Evolutionary conservation across 306 rosid genomes (phyloP), one percentile per base, ranked within the genome.

Genomic region (Trichosanthes truncata): DNA sequence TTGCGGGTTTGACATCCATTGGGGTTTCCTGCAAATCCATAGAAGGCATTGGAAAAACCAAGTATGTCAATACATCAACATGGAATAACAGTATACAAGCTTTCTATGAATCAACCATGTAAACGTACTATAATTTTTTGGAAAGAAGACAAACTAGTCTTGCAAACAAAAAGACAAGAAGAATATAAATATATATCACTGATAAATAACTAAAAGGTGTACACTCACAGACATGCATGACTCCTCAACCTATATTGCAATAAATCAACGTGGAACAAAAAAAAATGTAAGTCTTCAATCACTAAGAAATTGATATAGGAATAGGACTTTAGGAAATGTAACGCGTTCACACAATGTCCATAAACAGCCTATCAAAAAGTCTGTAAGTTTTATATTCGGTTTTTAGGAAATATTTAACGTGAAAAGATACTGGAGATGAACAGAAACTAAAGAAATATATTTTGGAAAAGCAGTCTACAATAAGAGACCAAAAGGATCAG

Each of bases 1-100:
- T 76, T 77, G 84, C 73, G 20, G 97, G 98, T 85, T 94, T 94
- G 84, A 87, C 85, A 78, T 94, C 97, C 72, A 87, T 49, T 80
- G 89, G 86, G 38, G 89, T 83, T 81, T 87, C 96, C 98, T 94
- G 86, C 85, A 83, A 79, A 80, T 80, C 72, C 86, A 83, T 48
- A 76, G 78, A 82, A 56, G 80, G 71, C 76, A 81, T 81, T 57
- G 9, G 20, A 63, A 59, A 81, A n/a, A 71, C 75, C 51, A 41
- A 33, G 75, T 40, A 78, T 9, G 29, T 11, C 57, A 71, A 53
- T 57, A 80, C 5, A 41, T 6, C 33, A 66, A 55, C 45, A 45
- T 14, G 77, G 35, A 48, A 76, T 45, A 61, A 81, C 57, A n/a
- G 61, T 29, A 12, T 65, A 48, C 36, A 63, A 81, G 46, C 21